Conservation (phyloP, 2,329 filamentous ascomycete genomes). For the Parastagonospora avenae region DNA sequence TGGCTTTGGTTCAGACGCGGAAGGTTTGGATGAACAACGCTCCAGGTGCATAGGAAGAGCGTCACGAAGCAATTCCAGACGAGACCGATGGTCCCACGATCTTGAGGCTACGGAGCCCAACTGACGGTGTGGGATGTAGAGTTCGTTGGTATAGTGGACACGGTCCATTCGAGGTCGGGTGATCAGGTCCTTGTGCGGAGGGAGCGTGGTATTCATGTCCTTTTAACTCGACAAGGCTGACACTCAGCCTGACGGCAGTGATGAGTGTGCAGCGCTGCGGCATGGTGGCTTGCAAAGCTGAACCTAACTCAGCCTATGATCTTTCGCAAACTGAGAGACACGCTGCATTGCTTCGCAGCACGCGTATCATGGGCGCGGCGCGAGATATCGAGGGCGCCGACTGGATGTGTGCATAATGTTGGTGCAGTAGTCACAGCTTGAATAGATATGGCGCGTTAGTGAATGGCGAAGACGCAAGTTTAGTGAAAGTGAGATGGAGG, state of each 20-base stretch:
- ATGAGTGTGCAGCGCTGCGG: background rate
- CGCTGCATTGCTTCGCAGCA: too few species aligned
- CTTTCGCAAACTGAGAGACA: background rate
- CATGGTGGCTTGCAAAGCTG: background rate
- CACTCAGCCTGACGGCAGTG: background rate
- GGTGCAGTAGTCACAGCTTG: too few species aligned
- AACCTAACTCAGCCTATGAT: background rate
- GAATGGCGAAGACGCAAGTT: background rate
- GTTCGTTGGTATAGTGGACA: background rate
- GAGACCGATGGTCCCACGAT: slow-evolving; percentile 40
- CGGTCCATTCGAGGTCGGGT: too few species aligned
- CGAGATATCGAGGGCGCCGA: too few species aligned
- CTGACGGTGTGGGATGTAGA: slow-evolving; percentile 5
- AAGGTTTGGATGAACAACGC: slow-evolving; percentile 36
- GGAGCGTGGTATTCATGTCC: background rate
- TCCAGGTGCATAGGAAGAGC: slow-evolving; percentile 41
- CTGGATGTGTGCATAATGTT: too few species aligned
- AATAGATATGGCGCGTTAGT: too few species aligned
- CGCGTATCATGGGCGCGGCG: too few species aligned
- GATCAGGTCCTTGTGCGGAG: background rate
- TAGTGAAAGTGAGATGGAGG: background rate
- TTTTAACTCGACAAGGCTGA: background rate
- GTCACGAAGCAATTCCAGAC: slow-evolving; percentile 41
- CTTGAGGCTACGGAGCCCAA: slow-evolving; percentile 20
- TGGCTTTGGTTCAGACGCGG: slow-evolving; percentile 12